phyloP scores from a whole-genome alignment of 106 monocot genomes.

The Allium sativum region DNA sequence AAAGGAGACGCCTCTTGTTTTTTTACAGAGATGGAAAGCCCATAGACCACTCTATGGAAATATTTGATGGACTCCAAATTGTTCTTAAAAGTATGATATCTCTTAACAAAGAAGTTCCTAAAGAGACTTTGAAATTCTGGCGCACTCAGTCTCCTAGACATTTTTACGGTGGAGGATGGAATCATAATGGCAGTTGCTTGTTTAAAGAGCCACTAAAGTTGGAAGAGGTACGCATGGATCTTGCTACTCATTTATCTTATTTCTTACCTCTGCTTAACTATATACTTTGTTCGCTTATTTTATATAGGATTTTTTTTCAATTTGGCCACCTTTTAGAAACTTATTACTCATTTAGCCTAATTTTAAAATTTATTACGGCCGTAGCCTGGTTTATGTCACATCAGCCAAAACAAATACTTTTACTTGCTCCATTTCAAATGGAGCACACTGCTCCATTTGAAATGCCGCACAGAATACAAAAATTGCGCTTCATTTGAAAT shows the following conservation, averaged over 20 bases:
- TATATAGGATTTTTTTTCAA: too few species aligned
- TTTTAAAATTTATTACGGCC: too few species aligned
- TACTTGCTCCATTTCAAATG: too few species aligned
- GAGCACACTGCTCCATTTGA: too few species aligned
- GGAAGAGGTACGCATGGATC: slow-evolving; percentile 40
- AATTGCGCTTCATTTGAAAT: too few species aligned
- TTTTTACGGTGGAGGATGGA: slow-evolving; percentile 88
- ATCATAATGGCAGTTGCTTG: slow-evolving; percentile 88
- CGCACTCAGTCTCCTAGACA: slow-evolving; percentile 92
- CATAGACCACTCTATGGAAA: slow-evolving; percentile 60
- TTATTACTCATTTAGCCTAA: too few species aligned
- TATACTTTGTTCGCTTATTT: too few species aligned
- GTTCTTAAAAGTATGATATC: slow-evolving; percentile 67
- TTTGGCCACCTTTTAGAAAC: too few species aligned
- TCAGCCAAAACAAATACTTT: too few species aligned
- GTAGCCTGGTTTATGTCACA: too few species aligned
- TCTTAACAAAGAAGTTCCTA: slow-evolving; percentile 65
- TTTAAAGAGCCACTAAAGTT: slow-evolving; percentile 48
- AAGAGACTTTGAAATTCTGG: slow-evolving; percentile 66
- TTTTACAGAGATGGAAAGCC: slow-evolving; percentile 68
- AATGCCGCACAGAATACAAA: too few species aligned
- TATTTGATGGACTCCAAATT: slow-evolving; percentile 56
- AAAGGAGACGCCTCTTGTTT: slow-evolving; percentile 76
- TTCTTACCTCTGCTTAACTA: not conserved
- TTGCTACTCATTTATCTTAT: not conserved